Conservation (phyloP, 305 asterid species). For the Plantago coronopus region DNA sequence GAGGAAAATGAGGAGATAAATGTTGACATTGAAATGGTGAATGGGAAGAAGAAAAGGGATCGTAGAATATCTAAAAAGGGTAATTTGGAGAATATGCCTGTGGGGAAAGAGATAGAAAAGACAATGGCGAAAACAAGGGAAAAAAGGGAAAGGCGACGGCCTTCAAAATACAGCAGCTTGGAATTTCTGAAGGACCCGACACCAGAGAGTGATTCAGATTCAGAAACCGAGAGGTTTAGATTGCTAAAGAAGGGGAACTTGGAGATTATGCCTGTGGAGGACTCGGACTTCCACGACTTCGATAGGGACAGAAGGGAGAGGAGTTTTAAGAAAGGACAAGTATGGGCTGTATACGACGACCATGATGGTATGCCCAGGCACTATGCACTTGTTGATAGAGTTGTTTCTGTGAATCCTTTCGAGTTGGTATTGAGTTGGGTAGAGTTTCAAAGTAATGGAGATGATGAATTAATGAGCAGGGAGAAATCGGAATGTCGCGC, state of each 20-base stretch:
- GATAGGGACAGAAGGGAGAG: conserved; percentile 61
- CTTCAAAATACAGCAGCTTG: conserved; percentile 31
- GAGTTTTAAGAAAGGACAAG: conserved; percentile 80
- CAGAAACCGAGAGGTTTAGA: conserved; percentile 28
- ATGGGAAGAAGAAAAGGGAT: conserved; percentile 33
- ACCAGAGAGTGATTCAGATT: conserved; percentile 24
- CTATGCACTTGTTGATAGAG: conserved; percentile 65
- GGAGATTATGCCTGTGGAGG: conserved; percentile 48
- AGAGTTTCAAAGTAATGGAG: conserved; percentile 40
- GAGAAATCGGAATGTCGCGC: conserved; percentile 38
- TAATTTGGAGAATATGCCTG: conserved; percentile 41
- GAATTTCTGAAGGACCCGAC: conserved; percentile 22
- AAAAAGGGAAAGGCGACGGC: conserved; percentile 42
- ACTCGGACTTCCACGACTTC: conserved; percentile 67
- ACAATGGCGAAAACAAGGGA: conserved; percentile 18
- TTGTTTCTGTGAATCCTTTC: conserved; percentile 63
- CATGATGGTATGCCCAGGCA: conserved; percentile 79
- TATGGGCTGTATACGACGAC: conserved; percentile 81
- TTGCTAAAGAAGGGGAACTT: conserved; percentile 27
- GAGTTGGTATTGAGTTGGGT: conserved; percentile 63
- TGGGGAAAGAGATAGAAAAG: conserved; percentile 18
- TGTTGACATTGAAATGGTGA: conserved; percentile 19
- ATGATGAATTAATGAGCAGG: conserved; percentile 35
- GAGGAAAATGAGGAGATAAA: background rate
- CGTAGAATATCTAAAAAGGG: conserved; percentile 29